Percentiles rank a stretch among this genome's conserved stretches.
Conservation (phyloP, 768 basidiomycete species). For the Suillus plorans region DNA sequence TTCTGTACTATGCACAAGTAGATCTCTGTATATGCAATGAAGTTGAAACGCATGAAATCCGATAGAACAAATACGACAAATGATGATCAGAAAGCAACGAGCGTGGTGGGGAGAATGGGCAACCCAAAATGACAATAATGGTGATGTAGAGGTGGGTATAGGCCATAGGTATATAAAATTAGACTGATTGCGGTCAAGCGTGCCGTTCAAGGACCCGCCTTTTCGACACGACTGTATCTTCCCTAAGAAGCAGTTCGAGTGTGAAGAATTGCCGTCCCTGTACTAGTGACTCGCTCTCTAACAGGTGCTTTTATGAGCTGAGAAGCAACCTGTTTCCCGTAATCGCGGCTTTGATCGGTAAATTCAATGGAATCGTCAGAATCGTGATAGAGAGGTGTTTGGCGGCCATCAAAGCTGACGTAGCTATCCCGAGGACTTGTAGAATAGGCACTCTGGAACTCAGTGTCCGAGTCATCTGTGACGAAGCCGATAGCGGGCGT, state of each 20-base stretch:
- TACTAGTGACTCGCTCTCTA: constrained; percentile 58
- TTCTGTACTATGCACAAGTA: constrained; percentile 21
- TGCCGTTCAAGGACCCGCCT: constrained; percentile 24
- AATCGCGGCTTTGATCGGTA: constrained; percentile 31
- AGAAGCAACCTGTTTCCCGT: constrained; percentile 27
- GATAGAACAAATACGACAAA: constrained; percentile 25
- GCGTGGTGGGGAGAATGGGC: constrained; percentile 14
- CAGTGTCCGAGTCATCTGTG: constrained; percentile 79
- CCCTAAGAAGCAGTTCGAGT: constrained; percentile 38
- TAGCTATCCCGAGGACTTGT: constrained; percentile 70
- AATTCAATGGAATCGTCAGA: constrained; percentile 32
- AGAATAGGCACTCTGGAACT: constrained; percentile 87
- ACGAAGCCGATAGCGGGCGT: constrained; percentile 35
- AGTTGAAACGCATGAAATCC: constrained; percentile 21
- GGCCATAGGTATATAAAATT: constrained; percentile 19
- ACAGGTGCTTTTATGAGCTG: constrained; percentile 35
- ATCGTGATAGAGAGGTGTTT: constrained; percentile 20
- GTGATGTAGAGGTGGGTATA: constrained; percentile 27
- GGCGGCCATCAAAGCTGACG: constrained; percentile 41
- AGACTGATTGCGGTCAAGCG: constrained; percentile 18
- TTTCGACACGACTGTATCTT: constrained; percentile 34
- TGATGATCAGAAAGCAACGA: constrained; percentile 19
- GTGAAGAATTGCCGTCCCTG: constrained; percentile 49
- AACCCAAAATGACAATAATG: constrained; percentile 21
- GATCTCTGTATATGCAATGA: constrained; percentile 26